phyloP scores from a whole-genome alignment of 2,329 filamentous ascomycete genomes.

The Diplodia scrobiculata region DNA sequence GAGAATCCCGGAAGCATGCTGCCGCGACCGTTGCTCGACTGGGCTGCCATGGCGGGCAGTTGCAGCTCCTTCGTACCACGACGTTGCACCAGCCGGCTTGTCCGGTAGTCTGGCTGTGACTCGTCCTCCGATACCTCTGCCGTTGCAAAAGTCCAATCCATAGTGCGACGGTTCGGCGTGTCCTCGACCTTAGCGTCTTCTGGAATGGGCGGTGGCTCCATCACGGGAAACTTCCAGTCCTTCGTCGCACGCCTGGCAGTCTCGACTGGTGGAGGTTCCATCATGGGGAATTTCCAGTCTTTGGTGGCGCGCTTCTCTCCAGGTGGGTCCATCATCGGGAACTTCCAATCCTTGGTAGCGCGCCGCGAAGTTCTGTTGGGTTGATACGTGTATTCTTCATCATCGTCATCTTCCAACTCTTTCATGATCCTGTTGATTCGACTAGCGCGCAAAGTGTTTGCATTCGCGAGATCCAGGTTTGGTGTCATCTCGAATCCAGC shows the following conservation, averaged over 20 bases:
- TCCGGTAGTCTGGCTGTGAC: conserved; percentile 36
- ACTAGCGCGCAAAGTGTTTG: conserved; percentile 60
- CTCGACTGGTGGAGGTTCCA: conserved; percentile 35
- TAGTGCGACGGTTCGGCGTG: conserved; percentile 43
- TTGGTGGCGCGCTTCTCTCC: conserved; percentile 48
- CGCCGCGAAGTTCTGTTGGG: conserved; percentile 39
- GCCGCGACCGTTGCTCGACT: conserved; percentile 16
- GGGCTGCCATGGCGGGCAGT: conserved; percentile 33
- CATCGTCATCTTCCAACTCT: conserved; percentile 48
- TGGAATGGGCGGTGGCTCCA: conserved; percentile 25
- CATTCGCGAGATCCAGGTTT: conserved; percentile 50
- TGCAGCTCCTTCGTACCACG: conserved; percentile 42
- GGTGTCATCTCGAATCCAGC: conserved; percentile 40
- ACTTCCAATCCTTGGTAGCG: conserved; percentile 58
- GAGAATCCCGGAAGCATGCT: conserved; percentile 24
- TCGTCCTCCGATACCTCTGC: conserved; percentile 46
- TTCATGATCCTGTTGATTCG: conserved; percentile 53
- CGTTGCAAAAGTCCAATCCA: conserved; percentile 54
- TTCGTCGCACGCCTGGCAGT: conserved; percentile 44
- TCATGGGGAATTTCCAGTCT: conserved; percentile 59
- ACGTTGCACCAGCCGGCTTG: conserved; percentile 37
- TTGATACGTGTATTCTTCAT: conserved; percentile 37
- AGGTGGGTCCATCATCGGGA: conserved; percentile 48
- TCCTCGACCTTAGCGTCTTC: conserved; percentile 26
- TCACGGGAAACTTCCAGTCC: conserved; percentile 52